Percentiles rank a stretch among this genome's conserved stretches.
Conservation (phyloP, 176 grass and related monocot genomes). For the Oryza glaberrima region DNA sequence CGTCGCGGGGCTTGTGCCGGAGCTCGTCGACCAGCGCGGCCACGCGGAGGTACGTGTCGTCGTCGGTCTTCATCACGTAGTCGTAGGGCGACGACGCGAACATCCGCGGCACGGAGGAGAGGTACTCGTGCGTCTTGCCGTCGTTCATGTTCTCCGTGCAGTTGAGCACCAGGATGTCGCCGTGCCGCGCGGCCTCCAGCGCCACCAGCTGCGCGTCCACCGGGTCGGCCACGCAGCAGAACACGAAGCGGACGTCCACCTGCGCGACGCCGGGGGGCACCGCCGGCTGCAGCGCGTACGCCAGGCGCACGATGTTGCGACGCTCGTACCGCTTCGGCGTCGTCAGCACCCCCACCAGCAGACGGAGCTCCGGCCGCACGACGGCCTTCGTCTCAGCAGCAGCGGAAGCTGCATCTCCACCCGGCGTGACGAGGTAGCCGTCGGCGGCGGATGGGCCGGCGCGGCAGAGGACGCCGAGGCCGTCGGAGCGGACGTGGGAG, state of each 20-base stretch:
- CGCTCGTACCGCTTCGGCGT: conserved; percentile 59
- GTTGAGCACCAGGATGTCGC: conserved; percentile 67
- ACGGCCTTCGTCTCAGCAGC: not conserved
- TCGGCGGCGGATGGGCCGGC: not conserved
- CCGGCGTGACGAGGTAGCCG: conserved; percentile 26
- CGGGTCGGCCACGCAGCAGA: conserved; percentile 62
- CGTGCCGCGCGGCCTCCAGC: conserved; percentile 50
- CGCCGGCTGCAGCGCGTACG: conserved; percentile 61
- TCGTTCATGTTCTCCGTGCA: conserved; percentile 87
- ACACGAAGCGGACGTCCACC: conserved; percentile 73
- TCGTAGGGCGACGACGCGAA: conserved; percentile 43
- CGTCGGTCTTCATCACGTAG: conserved; percentile 78
- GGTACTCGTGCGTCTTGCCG: conserved; percentile 79
- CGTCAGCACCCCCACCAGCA: conserved; percentile 78
- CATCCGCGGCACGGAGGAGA: conserved; percentile 43
- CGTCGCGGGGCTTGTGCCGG: conserved; percentile 45
- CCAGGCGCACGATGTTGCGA: conserved; percentile 68
- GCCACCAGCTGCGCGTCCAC: conserved; percentile 53
- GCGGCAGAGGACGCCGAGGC: conserved; percentile 44
- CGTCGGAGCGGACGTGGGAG: conserved; percentile 37
- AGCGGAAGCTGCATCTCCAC: not conserved
- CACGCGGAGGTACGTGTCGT: conserved; percentile 67
- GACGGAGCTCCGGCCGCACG: conserved; percentile 42
- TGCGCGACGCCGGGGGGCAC: not conserved
- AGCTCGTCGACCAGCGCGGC: conserved; percentile 47